Conservation (phyloP, 768 basidiomycete species). For the Tylopilus rubrobrunneus region DNA sequence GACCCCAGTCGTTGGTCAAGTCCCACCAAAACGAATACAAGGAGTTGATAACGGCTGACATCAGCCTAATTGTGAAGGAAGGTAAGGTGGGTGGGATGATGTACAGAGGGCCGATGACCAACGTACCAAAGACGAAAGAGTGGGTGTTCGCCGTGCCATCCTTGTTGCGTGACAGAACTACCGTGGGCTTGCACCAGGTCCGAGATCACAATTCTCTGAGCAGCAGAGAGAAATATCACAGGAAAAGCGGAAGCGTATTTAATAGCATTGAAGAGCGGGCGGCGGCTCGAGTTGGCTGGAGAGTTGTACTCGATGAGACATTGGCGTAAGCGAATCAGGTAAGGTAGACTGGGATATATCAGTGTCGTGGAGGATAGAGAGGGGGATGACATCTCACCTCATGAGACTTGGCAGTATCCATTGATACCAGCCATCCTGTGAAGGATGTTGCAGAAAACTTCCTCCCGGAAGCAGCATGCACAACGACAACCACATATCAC, state of each 20-base stretch:
- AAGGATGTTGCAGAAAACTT: constrained; percentile 62
- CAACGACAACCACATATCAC: constrained; percentile 87
- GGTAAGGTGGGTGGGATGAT: constrained; percentile 1
- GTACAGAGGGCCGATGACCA: not conserved
- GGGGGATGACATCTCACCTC: constrained; percentile 52
- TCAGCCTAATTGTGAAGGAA: constrained; percentile 50
- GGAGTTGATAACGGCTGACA: constrained; percentile 84
- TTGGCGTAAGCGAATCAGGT: constrained; percentile 89
- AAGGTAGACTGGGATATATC: constrained; percentile 59
- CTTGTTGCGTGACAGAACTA: constrained; percentile 36
- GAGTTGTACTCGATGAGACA: constrained; percentile 81
- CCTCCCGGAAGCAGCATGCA: constrained; percentile 86
- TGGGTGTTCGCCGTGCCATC: constrained; percentile 73
- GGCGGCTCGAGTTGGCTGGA: constrained; percentile 57
- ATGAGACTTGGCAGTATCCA: constrained; percentile 84
- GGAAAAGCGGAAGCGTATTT: constrained; percentile 98
- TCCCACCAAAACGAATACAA: constrained; percentile 99
- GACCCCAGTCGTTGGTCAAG: constrained; percentile 95
- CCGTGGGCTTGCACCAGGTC: constrained; percentile 53
- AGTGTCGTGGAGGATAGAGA: not conserved
- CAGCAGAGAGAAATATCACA: constrained; percentile 90
- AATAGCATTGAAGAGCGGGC: constrained; percentile 84
- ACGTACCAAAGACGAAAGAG: constrained; percentile 83
- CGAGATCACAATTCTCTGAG: constrained; percentile 69
- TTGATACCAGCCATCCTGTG: constrained; percentile 56